phyloP scores from a whole-genome alignment of 2,329 filamentous ascomycete genomes.

The Herpotrichia juniperi region DNA sequence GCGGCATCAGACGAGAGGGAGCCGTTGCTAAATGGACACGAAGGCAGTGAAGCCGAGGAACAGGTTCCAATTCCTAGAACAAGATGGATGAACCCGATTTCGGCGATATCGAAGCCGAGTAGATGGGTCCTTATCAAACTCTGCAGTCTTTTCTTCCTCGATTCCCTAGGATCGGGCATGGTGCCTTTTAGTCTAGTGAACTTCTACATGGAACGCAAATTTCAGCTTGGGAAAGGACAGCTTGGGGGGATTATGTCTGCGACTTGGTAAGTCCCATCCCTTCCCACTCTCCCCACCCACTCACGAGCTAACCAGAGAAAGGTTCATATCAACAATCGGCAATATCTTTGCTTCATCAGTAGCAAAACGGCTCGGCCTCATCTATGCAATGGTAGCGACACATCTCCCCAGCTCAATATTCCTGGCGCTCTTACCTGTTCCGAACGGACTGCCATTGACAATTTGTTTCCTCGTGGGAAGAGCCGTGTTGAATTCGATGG shows the following conservation, averaged over 20 bases:
- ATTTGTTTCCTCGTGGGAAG: slow-evolving; percentile 39
- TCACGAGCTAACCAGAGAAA: slow-evolving; percentile 5
- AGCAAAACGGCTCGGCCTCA: slow-evolving; percentile 65
- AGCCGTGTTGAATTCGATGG: slow-evolving; percentile 44
- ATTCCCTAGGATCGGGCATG: slow-evolving; percentile 74
- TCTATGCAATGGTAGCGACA: slow-evolving; percentile 51
- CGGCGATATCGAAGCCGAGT: slow-evolving; percentile 64
- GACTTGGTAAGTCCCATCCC: slow-evolving; percentile 36
- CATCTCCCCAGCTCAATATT: slow-evolving; percentile 45
- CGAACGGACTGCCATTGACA: slow-evolving; percentile 28
- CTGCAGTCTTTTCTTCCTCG: slow-evolving; percentile 70
- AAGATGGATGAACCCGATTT: slow-evolving; percentile 47
- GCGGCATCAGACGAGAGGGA: slow-evolving; percentile 24
- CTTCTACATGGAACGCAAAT: slow-evolving; percentile 65
- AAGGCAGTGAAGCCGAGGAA: neutral
- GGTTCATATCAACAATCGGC: slow-evolving; percentile 38
- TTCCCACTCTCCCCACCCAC: neutral
- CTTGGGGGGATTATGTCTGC: slow-evolving; percentile 62
- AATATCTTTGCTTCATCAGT: slow-evolving; percentile 52
- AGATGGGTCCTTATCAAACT: slow-evolving; percentile 64
- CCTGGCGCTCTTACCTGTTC: slow-evolving; percentile 37
- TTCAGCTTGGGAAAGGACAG: slow-evolving; percentile 57
- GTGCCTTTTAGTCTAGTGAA: slow-evolving; percentile 57
- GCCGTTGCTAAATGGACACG: slow-evolving; percentile 27
- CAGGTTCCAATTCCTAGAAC: neutral